A percentile compares a stretch with the other conserved stretches of the same genome.
Evolutionary conservation across 768 basidiomycete genomes (phyloP).

Genomic region (Mycena olivaceomarginata): DNA sequence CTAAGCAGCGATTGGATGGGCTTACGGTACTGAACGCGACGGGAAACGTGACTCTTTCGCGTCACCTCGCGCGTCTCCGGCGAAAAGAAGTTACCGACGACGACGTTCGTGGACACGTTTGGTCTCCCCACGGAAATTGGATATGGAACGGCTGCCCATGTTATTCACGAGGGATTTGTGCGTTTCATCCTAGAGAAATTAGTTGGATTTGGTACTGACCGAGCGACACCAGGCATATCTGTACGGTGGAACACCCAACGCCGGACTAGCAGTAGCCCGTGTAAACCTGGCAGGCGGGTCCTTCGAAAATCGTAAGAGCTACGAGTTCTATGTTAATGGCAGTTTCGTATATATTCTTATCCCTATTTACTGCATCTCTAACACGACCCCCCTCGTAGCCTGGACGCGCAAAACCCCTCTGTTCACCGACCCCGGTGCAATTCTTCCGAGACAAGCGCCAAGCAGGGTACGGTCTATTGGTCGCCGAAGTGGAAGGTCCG

Average conservation of each 20-base stretch:
- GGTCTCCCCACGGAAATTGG: conserved; percentile 32
- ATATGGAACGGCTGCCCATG: conserved; percentile 28
- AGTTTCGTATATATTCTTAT: conserved; percentile 6
- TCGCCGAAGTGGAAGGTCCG: conserved; percentile 32
- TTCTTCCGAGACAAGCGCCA: conserved; percentile 21
- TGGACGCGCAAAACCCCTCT: conserved; percentile 29
- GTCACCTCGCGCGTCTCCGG: conserved; percentile 5
- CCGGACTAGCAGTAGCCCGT: conserved; percentile 24
- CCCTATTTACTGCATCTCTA: neutral
- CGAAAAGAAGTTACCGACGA: neutral
- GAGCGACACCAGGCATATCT: conserved; percentile 21
- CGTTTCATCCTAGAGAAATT: neutral
- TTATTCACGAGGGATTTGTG: conserved; percentile 29
- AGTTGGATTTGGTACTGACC: no score
- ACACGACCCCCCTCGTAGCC: neutral
- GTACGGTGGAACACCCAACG: conserved; percentile 26
- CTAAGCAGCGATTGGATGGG: conserved; percentile 26
- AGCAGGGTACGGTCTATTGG: conserved; percentile 35
- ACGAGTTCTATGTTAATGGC: conserved; percentile 42
- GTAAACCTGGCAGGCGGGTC: neutral
- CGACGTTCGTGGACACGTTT: conserved; percentile 4
- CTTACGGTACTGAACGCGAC: conserved; percentile 20
- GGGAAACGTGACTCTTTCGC: conserved; percentile 24
- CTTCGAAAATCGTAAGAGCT: conserved; percentile 15
- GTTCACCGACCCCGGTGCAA: conserved; percentile 8